Evolutionary conservation across 2,329 filamentous ascomycete genomes (phyloP), one percentile per base, ranked within the genome.

Genomic region (Teratosphaeria epicoccoides): DNA sequence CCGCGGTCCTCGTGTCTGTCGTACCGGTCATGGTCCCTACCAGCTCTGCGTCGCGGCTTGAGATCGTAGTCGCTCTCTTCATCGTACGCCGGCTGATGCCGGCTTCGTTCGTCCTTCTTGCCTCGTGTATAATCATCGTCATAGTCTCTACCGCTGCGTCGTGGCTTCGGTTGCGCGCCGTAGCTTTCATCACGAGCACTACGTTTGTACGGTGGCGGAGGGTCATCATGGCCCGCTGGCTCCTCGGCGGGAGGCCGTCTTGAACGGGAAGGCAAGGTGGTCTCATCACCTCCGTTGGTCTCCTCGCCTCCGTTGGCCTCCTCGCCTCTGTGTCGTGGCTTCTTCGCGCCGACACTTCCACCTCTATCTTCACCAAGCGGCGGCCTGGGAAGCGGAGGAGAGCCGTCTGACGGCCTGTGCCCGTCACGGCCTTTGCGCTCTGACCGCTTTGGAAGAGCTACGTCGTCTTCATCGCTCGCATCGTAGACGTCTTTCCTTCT

Each of bases 391-490:
- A 58, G 29, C 22, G 55, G 49, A 24, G 49, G 33, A 2, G 40
- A 22, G n/a, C 49, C 54, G 7, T 50, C 49, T 6, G 46, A 33
- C 4, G 46, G 46, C 11, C 40, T 46, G 20, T 43, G 45, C 40
- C 54, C 26, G 24, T 43, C 25, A n/a, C 49, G 26, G 12, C 43
- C 40, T 22, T 44, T 33, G 6, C 26, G 24, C 23, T 47, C 49
- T 17, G 49, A 45, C 4, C 51, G 46, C 10, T 47, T 46, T n/a
- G 56, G 46, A 9, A 57, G 55, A 9, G 48, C 26, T 40, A 58
- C 50, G 43, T 63, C 60, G 40, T 62, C 60, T 47, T 64, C 62
- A 47, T 65, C 62, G 47, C 59, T 62, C 4, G 59, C 61, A 50
- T 63, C 60, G 52, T 63, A 65, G 3, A 51, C 56, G 29, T 61